Conservation (phyloP, 2,329 filamentous ascomycete species). For the Saccharata proteae region DNA sequence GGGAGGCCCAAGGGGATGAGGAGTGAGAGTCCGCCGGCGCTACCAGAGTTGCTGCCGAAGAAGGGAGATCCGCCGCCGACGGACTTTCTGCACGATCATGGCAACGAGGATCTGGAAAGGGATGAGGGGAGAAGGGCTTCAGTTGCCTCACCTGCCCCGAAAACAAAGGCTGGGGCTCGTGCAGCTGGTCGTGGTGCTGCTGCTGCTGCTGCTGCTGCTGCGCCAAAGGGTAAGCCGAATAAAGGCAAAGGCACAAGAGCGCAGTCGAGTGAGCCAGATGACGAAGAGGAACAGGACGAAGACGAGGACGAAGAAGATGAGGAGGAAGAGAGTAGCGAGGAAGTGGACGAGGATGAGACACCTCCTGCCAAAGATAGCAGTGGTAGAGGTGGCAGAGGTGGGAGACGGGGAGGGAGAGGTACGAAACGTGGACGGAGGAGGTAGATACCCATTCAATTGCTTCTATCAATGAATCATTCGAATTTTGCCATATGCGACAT, state of each 20-base stretch:
- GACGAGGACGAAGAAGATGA: conserved; percentile 13
- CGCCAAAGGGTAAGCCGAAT: conserved; percentile 11
- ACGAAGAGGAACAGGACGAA: conserved; percentile 12
- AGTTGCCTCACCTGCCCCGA: too few species aligned
- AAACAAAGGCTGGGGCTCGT: conserved; percentile 1
- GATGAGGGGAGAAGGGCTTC: not conserved
- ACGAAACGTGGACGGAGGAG: too few species aligned
- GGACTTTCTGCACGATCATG: not conserved
- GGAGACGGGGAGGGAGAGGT: conserved; percentile 1
- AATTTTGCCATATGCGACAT: too few species aligned
- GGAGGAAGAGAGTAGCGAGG: conserved; percentile 14
- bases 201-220: conserved; percentile 9
- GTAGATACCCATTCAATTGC: too few species aligned
- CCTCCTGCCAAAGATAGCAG: conserved; percentile 2
- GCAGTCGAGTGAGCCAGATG: conserved; percentile 8
- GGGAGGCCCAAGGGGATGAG: not conserved
- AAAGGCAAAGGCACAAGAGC: not conserved
- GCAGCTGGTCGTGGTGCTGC: not conserved
- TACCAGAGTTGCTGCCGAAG: conserved; percentile 6
- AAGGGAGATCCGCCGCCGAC: conserved; percentile 3
- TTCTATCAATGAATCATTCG: too few species aligned
- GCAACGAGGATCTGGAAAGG: conserved; percentile 1
- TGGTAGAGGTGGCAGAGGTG: conserved; percentile 1
- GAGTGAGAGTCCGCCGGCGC: conserved; percentile 6
- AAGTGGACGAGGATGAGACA: conserved; percentile 13